phyloP scores from a whole-genome alignment of 2,329 filamentous ascomycete genomes.

The Sporothrix phasma region DNA sequence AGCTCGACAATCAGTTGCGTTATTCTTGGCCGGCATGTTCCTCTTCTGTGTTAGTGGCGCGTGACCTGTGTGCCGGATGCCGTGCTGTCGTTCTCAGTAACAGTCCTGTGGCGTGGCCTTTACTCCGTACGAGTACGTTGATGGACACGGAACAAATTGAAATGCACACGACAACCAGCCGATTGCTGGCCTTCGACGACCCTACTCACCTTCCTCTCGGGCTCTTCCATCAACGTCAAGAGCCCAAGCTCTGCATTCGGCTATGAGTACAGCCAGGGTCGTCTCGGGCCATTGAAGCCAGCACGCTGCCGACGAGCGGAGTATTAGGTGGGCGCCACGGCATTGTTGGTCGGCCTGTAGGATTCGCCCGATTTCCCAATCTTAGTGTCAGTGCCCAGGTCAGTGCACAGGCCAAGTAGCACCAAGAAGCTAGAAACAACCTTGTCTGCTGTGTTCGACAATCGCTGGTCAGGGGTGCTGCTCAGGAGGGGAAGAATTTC shows the following conservation, averaged over 20 bases:
- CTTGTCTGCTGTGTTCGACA: not conserved
- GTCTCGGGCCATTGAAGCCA: constrained; percentile 11
- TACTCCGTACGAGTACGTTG: no score
- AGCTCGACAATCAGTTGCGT: not conserved
- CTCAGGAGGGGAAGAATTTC: not conserved
- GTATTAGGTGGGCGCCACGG: not conserved
- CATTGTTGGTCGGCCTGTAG: not conserved
- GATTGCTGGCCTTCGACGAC: no score
- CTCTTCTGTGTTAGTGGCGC: not conserved
- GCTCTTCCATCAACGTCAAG: not conserved
- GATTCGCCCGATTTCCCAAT: not conserved
- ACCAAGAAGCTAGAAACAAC: not conserved
- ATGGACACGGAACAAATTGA: no score
- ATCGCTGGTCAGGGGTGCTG: not conserved
- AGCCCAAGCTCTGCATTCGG: not conserved
- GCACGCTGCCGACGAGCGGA: constrained; percentile 12
- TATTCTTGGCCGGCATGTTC: not conserved
- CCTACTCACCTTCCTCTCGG: no score
- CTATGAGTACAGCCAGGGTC: not conserved
- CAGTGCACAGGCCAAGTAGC: no score
- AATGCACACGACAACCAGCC: not conserved
- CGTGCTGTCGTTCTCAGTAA: not conserved
- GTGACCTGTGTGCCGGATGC: not conserved
- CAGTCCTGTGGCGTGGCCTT: not conserved
- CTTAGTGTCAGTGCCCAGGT: not conserved